These are phyloP conservation scores for Epichloe brachyelytri DNA, from an alignment of 2,329 filamentous ascomycete species.

Conservation along the genomic window DNA sequence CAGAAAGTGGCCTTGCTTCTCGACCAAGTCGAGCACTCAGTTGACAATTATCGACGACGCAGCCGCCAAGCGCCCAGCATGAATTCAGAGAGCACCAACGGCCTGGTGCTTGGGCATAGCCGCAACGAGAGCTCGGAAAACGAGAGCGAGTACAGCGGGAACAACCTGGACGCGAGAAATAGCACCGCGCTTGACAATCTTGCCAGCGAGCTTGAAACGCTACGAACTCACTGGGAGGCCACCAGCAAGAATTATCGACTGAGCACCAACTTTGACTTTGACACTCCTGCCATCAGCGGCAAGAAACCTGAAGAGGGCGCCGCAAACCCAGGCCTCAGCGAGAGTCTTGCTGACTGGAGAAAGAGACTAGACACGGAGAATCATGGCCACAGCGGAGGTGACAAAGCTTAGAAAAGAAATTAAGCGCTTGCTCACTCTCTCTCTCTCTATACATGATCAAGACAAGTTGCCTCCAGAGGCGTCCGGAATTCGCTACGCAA, in stretches of 20 bases:
- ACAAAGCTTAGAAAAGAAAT: neutral
- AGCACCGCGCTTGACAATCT: constrained; percentile 73
- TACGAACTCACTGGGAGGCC: constrained; percentile 87
- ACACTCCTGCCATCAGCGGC: constrained; percentile 27
- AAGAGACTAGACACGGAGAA: constrained; percentile 54
- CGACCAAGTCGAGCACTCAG: constrained; percentile 86
- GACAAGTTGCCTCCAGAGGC: neutral
- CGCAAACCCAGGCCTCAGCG: constrained; percentile 41
- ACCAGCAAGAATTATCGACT: constrained; percentile 92
- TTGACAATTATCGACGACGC: constrained; percentile 84
- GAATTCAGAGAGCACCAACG: constrained; percentile 21
- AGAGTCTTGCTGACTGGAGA: constrained; percentile 68
- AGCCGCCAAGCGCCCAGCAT: constrained; percentile 45
- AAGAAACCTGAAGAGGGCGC: constrained; percentile 33
- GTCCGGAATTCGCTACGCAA: constrained; percentile 15
- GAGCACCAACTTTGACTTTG: constrained; percentile 82
- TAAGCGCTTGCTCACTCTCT: too few species aligned
- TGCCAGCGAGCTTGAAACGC: constrained; percentile 79
- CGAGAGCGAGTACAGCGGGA: constrained; percentile 50
- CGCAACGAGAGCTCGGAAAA: constrained; percentile 45
- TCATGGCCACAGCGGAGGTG: constrained; percentile 16
- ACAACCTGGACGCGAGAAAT: constrained; percentile 35
- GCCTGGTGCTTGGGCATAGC: constrained; percentile 26
- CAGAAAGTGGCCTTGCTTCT: constrained; percentile 84
- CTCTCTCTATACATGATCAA: neutral